Evolutionary conservation across 176 grass and related monocot species (phyloP).

Genomic region (Musa beccarii): DNA sequence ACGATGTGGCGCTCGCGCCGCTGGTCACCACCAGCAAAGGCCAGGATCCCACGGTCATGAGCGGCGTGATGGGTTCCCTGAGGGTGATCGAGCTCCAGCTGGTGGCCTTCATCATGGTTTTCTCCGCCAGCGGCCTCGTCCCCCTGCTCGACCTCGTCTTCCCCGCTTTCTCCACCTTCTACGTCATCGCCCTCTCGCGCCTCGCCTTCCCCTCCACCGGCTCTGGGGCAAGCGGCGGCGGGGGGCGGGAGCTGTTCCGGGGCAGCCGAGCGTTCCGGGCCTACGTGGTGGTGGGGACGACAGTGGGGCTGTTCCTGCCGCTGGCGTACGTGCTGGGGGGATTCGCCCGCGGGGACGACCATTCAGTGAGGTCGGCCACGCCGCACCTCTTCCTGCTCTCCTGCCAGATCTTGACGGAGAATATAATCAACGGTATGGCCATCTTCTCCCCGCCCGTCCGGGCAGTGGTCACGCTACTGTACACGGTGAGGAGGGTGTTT

Average conservation of each 20-base stretch:
- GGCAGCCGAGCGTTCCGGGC: constrained; percentile 43
- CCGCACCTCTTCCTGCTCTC: constrained; percentile 88
- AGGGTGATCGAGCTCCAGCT: constrained; percentile 93
- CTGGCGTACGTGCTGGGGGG: constrained; percentile 88
- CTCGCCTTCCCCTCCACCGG: constrained; percentile 56
- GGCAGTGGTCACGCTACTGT: constrained; percentile 68
- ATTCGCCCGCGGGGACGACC: constrained; percentile 71
- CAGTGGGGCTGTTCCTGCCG: constrained; percentile 72
- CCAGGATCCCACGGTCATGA: background rate
- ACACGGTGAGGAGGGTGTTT: constrained; percentile 72
- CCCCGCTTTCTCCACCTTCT: constrained; percentile 54
- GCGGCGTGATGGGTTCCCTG: constrained; percentile 71
- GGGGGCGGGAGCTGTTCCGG: constrained; percentile 36
- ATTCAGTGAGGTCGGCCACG: constrained; percentile 50
- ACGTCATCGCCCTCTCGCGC: constrained; percentile 51
- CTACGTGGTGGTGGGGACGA: constrained; percentile 66
- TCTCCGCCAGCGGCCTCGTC: constrained; percentile 79
- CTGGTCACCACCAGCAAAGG: background rate
- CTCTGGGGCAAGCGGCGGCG: constrained; percentile 17
- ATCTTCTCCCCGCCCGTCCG: constrained; percentile 74
- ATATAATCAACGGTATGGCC: constrained; percentile 51
- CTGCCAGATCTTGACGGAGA: constrained; percentile 91
- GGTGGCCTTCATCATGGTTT: constrained; percentile 96
- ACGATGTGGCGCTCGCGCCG: background rate
- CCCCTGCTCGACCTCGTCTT: constrained; percentile 66